Percentiles rank a stretch among this genome's conserved stretches.
phyloP scores from a whole-genome alignment of 1,139 yeast species.

The Nakaseomyces sp. region DNA sequence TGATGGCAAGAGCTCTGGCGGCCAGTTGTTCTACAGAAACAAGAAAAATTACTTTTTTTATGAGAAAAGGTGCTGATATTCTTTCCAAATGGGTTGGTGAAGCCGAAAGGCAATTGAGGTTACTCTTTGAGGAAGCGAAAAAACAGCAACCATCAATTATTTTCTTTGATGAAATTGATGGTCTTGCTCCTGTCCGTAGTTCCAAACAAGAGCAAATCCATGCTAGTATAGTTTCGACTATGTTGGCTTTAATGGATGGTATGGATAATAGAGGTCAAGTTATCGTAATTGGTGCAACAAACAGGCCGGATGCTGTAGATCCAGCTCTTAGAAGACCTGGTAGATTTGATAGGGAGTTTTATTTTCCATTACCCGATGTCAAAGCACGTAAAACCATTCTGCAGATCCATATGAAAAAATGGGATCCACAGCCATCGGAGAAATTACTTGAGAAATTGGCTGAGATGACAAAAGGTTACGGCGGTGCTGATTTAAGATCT shows the following conservation, averaged over 20 bases:
- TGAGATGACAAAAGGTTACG: slow-evolving; percentile 83
- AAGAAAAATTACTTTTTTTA: slow-evolving; percentile 85
- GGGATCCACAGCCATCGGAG: slow-evolving; percentile 66
- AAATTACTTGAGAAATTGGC: slow-evolving; percentile 63
- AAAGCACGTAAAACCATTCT: slow-evolving; percentile 72
- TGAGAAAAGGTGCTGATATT: slow-evolving; percentile 98
- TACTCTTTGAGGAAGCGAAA: slow-evolving; percentile 90
- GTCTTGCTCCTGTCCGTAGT: slow-evolving; percentile 94
- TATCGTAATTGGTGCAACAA: slow-evolving; percentile 95
- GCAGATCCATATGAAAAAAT: slow-evolving; percentile 75
- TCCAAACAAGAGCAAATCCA: slow-evolving; percentile 97
- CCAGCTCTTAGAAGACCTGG: slow-evolving; percentile 98
- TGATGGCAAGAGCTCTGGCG: slow-evolving; percentile 96
- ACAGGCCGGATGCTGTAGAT: slow-evolving; percentile 94
- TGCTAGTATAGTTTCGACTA: slow-evolving; percentile 91
- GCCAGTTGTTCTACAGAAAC: slow-evolving; percentile 82
- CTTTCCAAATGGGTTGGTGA: slow-evolving; percentile 98
- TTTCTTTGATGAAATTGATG: slow-evolving; percentile 96
- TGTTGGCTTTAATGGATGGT: slow-evolving; percentile 96
- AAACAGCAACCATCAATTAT: slow-evolving; percentile 93
- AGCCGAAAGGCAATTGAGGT: slow-evolving; percentile 87
- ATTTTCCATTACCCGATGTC: slow-evolving; percentile 84
- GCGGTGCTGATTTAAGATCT: slow-evolving; percentile 96
- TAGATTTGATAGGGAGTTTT: slow-evolving; percentile 92
- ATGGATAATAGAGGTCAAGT: slow-evolving; percentile 98